A percentile compares a stretch with the other conserved stretches of the same genome.
Conservation (phyloP, 129 eudicot species). For the Sambucus nigra region DNA sequence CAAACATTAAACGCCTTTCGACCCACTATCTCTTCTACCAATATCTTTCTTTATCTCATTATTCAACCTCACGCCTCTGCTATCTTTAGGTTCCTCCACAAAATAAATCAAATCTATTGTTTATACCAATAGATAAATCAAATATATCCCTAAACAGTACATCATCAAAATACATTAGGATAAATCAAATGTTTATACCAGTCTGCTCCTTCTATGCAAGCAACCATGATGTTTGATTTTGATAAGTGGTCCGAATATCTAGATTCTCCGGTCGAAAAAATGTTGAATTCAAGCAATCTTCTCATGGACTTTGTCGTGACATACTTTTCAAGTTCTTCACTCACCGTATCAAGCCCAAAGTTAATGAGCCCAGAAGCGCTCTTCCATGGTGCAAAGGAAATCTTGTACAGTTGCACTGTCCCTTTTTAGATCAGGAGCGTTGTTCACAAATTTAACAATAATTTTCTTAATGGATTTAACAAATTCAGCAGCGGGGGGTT, state of each 20-base stretch:
- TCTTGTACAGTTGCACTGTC: conserved; percentile 84
- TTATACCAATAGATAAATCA: too few species aligned
- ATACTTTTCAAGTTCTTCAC: conserved; percentile 92
- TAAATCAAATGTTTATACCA: too few species aligned
- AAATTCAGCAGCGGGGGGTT: conserved; percentile 73
- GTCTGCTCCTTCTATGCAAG: too few species aligned
- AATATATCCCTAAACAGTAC: too few species aligned
- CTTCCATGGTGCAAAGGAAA: conserved; percentile 77
- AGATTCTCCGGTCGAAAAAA: conserved; percentile 81
- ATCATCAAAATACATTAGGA: too few species aligned
- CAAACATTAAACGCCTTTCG: too few species aligned
- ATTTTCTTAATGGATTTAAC: conserved; percentile 81
- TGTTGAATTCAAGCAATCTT: conserved; percentile 82
- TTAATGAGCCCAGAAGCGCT: conserved; percentile 78
- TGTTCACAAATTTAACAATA: conserved; percentile 70
- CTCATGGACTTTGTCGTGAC: conserved; percentile 80
- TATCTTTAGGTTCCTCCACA: too few species aligned
- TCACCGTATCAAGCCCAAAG: conserved; percentile 86
- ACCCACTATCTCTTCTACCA: too few species aligned
- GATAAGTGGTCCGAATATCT: conserved; percentile 71
- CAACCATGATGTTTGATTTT: too few species aligned
- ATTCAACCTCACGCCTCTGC: too few species aligned
- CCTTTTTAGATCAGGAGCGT: conserved; percentile 70
- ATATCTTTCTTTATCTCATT: too few species aligned
- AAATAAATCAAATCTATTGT: too few species aligned